Evolutionary conservation across 2,329 filamentous ascomycete species (phyloP).

Genomic region (Penicillium sp.): DNA sequence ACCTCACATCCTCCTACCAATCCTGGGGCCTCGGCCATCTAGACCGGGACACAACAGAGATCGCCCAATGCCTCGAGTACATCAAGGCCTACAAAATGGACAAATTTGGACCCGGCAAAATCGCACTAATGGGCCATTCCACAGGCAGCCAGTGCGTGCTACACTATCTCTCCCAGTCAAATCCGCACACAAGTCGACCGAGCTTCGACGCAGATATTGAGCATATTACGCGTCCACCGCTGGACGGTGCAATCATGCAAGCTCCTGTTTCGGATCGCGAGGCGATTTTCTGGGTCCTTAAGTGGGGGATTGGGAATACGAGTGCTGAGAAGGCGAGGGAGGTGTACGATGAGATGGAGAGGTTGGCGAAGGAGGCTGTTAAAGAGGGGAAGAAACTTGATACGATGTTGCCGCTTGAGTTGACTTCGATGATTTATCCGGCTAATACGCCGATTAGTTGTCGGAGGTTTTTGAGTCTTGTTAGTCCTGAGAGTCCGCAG

Average conservation of each 20-base stretch:
- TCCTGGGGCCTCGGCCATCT: constrained; percentile 55
- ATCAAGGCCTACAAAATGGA: constrained; percentile 42
- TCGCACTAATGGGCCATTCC: constrained; percentile 65
- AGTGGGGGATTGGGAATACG: constrained; percentile 26
- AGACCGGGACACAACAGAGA: constrained; percentile 52
- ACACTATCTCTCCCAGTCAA: constrained; percentile 55
- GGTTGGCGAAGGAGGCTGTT: constrained; percentile 30
- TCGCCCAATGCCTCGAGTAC: constrained; percentile 51
- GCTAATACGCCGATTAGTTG: constrained; percentile 50
- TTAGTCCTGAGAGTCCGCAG: constrained; percentile 51
- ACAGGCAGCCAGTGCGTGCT: constrained; percentile 67
- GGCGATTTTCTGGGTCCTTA: constrained; percentile 46
- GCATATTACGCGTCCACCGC: constrained; percentile 45
- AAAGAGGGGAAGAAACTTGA: constrained; percentile 23
- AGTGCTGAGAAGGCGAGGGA: constrained; percentile 23
- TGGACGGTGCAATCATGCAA: constrained; percentile 76
- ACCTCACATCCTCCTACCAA: constrained; percentile 51
- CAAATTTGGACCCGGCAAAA: constrained; percentile 40
- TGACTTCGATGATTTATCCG: constrained; percentile 35
- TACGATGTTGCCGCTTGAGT: constrained; percentile 32
- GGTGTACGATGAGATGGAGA: constrained; percentile 33
- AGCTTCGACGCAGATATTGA: constrained; percentile 30
- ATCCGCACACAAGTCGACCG: constrained; percentile 35
- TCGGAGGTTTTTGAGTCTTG: constrained; percentile 56
- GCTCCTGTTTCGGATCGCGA: constrained; percentile 76